Conservation (phyloP, 805 yeast species). For the Cyberlindnera mississippiensis region DNA sequence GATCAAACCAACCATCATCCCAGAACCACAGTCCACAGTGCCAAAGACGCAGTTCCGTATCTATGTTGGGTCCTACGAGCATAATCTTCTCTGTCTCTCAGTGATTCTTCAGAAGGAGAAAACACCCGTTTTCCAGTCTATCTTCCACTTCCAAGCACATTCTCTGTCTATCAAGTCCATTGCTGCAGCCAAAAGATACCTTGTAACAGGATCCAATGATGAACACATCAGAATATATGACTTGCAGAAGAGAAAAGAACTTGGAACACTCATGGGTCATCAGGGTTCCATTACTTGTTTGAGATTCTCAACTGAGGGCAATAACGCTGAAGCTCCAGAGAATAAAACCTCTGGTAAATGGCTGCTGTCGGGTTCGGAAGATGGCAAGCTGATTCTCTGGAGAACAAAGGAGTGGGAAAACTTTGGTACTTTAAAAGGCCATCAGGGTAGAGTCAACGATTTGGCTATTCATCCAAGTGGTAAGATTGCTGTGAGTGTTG, state of each 20-base stretch:
- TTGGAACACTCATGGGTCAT: slow-evolving; percentile 87
- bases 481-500: slow-evolving; percentile 83
- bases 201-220: slow-evolving; percentile 93
- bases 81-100: slow-evolving; percentile 81
- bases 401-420: slow-evolving; percentile 96
- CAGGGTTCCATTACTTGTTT: slow-evolving; percentile 82
- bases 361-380: slow-evolving; percentile 88
- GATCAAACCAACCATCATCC: slow-evolving; percentile 27
- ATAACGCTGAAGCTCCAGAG: slow-evolving; percentile 20
- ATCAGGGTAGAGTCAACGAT: slow-evolving; percentile 77
- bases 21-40: slow-evolving; percentile 4
- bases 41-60: slow-evolving; percentile 55
- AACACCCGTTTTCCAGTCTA: slow-evolving; percentile 77
- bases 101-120: slow-evolving; percentile 49
- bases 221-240: slow-evolving; percentile 94
- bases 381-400: slow-evolving; percentile 89
- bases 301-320: slow-evolving; percentile 57
- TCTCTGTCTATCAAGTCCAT: slow-evolving; percentile 80
- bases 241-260: slow-evolving; percentile 86
- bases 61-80: slow-evolving; percentile 94
- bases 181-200: slow-evolving; percentile 76
- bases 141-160: slow-evolving; percentile 95
- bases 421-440: slow-evolving; percentile 86
- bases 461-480: slow-evolving; percentile 88
- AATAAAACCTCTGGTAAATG: slow-evolving; percentile 61